These are phyloP conservation scores for Pseudogymnoascus sp. DNA, from an alignment of 2,329 filamentous ascomycete species.

Conservation along the genomic window DNA sequence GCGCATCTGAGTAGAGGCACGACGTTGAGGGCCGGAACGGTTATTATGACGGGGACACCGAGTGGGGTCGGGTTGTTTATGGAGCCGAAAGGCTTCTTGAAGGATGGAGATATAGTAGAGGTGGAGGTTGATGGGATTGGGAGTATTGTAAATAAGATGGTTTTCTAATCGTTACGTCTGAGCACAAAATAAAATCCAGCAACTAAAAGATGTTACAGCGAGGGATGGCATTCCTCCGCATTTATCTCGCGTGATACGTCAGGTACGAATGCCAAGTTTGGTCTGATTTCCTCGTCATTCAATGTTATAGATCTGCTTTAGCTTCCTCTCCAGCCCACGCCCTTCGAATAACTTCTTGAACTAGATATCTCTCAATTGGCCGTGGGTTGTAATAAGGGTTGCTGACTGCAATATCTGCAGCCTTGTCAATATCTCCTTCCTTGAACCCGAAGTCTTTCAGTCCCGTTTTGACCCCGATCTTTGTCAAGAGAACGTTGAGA, in stretches of 20 bases:
- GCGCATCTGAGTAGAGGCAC: slow-evolving; percentile 35
- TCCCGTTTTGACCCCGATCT: slow-evolving; percentile 43
- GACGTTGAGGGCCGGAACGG: slow-evolving; percentile 38
- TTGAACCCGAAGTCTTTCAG: slow-evolving; percentile 49
- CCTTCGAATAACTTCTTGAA: slow-evolving; percentile 48
- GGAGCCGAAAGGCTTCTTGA: slow-evolving; percentile 27
- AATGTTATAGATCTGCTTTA: slow-evolving; percentile 38
- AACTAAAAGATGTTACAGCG: too few relatives aligned
- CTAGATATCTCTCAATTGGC: slow-evolving; percentile 40
- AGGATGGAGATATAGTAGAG: slow-evolving; percentile 30
- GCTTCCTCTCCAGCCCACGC: slow-evolving; percentile 54
- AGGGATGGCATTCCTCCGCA: too few relatives aligned
- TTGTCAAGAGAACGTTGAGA: slow-evolving; percentile 46
- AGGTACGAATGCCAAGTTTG: neutral
- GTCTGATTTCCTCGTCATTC: neutral
- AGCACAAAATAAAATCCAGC: too few relatives aligned
- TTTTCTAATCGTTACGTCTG: slow-evolving; percentile 13
- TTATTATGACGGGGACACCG: slow-evolving; percentile 43
- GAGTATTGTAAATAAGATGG: slow-evolving; percentile 26
- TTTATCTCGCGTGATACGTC: neutral
- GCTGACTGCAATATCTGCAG: slow-evolving; percentile 48
- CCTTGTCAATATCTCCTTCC: slow-evolving; percentile 51
- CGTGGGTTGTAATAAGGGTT: slow-evolving; percentile 50
- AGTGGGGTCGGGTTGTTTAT: slow-evolving; percentile 31
- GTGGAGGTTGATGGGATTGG: slow-evolving; percentile 27